Evolutionary conservation across 139 green algal species (phyloP).

Genomic region (Microglena sp.): DNA sequence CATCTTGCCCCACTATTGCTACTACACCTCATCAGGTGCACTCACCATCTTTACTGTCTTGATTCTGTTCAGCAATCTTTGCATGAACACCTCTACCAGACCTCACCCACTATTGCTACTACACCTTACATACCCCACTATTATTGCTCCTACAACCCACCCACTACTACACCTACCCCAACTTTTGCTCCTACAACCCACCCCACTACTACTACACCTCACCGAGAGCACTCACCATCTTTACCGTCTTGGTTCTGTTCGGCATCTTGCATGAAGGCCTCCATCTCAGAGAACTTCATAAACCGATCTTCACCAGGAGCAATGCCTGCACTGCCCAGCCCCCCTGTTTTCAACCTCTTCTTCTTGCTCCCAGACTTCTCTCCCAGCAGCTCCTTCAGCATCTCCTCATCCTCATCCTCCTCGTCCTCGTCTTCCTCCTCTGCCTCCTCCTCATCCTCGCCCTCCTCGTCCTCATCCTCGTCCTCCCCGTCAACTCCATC

Average conservation of each 20-base stretch:
- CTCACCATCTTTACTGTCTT: too few relatives aligned
- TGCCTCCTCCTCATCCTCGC: neutral
- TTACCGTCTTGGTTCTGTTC: slow-evolving; percentile 39
- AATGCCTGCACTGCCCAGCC: slow-evolving; percentile 1
- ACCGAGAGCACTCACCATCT: slow-evolving; percentile 1
- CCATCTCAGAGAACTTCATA: slow-evolving; percentile 77
- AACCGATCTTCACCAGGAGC: slow-evolving; percentile 57
- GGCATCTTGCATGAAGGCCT: slow-evolving; percentile 76
- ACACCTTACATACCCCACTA: neutral
- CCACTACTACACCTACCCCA: neutral
- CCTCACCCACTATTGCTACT: neutral
- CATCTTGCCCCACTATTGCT: too few relatives aligned
- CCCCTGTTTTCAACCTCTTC: neutral
- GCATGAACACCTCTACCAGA: neutral
- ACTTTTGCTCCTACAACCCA: neutral
- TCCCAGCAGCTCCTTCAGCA: slow-evolving; percentile 10
- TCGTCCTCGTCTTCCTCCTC: neutral
- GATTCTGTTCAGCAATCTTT: neutral
- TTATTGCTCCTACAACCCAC: neutral
- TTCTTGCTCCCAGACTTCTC: neutral
- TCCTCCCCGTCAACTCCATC: slow-evolving; percentile 11
- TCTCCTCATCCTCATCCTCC: too few relatives aligned
- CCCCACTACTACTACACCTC: too few relatives aligned
- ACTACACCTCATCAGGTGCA: too few relatives aligned
- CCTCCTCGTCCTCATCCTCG: slow-evolving; percentile 5